A percentile compares a stretch with the other conserved stretches of the same genome.
Evolutionary conservation across 2,329 filamentous ascomycete genomes (phyloP).

Genomic region (Kalmusia sp.): DNA sequence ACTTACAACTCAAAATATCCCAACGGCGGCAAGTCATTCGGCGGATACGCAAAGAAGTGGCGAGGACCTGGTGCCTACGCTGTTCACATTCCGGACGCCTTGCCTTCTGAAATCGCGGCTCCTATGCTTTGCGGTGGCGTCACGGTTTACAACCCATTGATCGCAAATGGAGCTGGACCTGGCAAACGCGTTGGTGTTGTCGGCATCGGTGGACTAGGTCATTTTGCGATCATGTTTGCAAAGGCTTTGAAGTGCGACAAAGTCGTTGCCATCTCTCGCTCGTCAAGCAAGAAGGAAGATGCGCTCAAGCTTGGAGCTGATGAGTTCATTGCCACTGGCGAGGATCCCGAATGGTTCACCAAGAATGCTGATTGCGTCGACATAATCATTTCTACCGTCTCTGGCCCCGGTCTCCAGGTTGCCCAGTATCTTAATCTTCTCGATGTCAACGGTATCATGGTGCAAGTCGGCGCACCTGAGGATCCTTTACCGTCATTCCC

Average conservation of each 20-base stretch:
- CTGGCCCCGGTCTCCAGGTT: conserved; percentile 63
- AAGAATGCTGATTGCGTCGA: conserved; percentile 62
- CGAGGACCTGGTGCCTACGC: conserved; percentile 77
- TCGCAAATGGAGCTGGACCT: conserved; percentile 76
- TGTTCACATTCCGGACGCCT: conserved; percentile 77
- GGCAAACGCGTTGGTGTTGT: conserved; percentile 80
- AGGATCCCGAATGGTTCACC: conserved; percentile 65
- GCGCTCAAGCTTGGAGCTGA: conserved; percentile 66
- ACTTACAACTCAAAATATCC: conserved; percentile 55
- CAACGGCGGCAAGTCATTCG: conserved; percentile 67
- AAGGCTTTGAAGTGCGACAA: conserved; percentile 73
- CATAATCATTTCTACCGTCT: conserved; percentile 66
- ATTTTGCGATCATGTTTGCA: conserved; percentile 75
- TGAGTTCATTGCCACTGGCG: conserved; percentile 66
- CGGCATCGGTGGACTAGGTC: conserved; percentile 75
- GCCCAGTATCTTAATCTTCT: conserved; percentile 67
- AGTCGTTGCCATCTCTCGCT: conserved; percentile 70
- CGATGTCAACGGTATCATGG: conserved; percentile 64
- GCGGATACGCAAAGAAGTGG: conserved; percentile 70
- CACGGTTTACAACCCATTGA: conserved; percentile 78
- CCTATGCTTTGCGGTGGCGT: conserved; percentile 86
- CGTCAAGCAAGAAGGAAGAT: conserved; percentile 66
- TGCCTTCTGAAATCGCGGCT: conserved; percentile 67
- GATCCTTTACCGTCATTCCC: conserved; percentile 58
- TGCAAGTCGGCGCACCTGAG: conserved; percentile 73